Percentiles rank a stretch among this genome's conserved stretches.
These are phyloP conservation scores for Mycosarcoma maydis DNA, from an alignment of 1,284 basidiomycete species.

Conservation along the genomic window DNA sequence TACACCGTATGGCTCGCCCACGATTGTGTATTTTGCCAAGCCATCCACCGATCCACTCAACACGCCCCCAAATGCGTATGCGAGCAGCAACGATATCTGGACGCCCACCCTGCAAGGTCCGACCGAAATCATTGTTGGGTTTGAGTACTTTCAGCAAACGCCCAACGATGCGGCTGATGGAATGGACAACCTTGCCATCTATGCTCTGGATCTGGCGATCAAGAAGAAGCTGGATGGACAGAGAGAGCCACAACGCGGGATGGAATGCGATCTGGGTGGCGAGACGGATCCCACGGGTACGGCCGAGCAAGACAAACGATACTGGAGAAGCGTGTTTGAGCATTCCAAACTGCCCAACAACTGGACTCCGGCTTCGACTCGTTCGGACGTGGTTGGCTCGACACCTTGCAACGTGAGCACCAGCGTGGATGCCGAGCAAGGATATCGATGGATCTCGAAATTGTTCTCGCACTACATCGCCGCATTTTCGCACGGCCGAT, in stretches of 20 bases:
- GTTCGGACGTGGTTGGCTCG: too few species aligned
- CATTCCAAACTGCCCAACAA: slow-evolving; percentile 52
- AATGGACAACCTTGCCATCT: slow-evolving; percentile 52
- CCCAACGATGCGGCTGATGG: slow-evolving; percentile 56
- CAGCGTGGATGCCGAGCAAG: neutral
- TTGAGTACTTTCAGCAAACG: slow-evolving; percentile 53
- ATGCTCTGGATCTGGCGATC: slow-evolving; percentile 50
- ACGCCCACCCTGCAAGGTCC: slow-evolving; percentile 39
- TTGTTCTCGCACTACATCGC: slow-evolving; percentile 55
- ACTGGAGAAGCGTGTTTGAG: slow-evolving; percentile 51
- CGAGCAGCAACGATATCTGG: slow-evolving; percentile 49
- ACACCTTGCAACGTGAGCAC: too few species aligned
- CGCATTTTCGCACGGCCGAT: slow-evolving; percentile 39
- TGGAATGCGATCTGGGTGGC: slow-evolving; percentile 45
- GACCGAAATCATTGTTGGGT: slow-evolving; percentile 52
- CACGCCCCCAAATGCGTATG: slow-evolving; percentile 39
- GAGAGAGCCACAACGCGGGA: slow-evolving; percentile 23
- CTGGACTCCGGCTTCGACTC: too few species aligned
- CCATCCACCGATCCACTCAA: slow-evolving; percentile 37
- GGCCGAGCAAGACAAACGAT: slow-evolving; percentile 7
- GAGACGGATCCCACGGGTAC: slow-evolving; percentile 28
- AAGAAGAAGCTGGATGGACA: slow-evolving; percentile 29
- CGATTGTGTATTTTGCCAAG: slow-evolving; percentile 47
- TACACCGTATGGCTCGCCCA: slow-evolving; percentile 50
- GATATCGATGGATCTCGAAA: slow-evolving; percentile 31